Evolutionary conservation across 768 basidiomycete genomes (phyloP).

Genomic region (Mycena latifolia): DNA sequence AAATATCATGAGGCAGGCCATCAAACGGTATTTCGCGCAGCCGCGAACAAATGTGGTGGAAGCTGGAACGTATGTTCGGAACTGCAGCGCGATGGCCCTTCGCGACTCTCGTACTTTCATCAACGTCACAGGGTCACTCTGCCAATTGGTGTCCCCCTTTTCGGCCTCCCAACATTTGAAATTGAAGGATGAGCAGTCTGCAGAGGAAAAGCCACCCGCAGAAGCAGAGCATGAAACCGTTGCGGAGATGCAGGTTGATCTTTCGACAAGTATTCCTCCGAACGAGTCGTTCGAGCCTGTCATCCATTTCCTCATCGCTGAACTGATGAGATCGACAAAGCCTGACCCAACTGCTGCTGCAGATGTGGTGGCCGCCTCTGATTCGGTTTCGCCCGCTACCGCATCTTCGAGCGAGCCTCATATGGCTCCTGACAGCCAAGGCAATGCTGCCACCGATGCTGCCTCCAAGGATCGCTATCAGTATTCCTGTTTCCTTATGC

Average conservation of each 20-base stretch:
- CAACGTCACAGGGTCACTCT: constrained; percentile 75
- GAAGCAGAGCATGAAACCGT: constrained; percentile 41
- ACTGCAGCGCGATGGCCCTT: constrained; percentile 82
- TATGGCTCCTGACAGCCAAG: constrained; percentile 20
- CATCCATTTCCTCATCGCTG: constrained; percentile 78
- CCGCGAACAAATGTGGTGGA: constrained; percentile 79
- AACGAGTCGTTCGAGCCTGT: constrained; percentile 68
- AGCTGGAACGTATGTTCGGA: constrained; percentile 77
- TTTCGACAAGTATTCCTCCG: constrained; percentile 38
- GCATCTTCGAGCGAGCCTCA: constrained; percentile 2
- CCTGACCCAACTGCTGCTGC: constrained; percentile 23
- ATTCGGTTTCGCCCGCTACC: not conserved
- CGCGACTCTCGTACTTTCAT: constrained; percentile 86
- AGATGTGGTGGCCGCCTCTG: constrained; percentile 6
- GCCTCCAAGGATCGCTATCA: constrained; percentile 55
- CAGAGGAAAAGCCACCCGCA: constrained; percentile 39
- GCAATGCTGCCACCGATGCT: constrained; percentile 28
- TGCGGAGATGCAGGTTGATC: constrained; percentile 74
- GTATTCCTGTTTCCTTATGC: constrained; percentile 89
- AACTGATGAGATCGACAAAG: constrained; percentile 62
- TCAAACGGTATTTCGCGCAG: constrained; percentile 84
- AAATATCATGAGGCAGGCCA: constrained; percentile 83
- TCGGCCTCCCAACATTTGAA: constrained; percentile 68
- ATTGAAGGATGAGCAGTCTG: constrained; percentile 57
- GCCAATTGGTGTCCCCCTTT: constrained; percentile 78